Conservation (phyloP, 129 eudicot species). For the Arctium minus region DNA sequence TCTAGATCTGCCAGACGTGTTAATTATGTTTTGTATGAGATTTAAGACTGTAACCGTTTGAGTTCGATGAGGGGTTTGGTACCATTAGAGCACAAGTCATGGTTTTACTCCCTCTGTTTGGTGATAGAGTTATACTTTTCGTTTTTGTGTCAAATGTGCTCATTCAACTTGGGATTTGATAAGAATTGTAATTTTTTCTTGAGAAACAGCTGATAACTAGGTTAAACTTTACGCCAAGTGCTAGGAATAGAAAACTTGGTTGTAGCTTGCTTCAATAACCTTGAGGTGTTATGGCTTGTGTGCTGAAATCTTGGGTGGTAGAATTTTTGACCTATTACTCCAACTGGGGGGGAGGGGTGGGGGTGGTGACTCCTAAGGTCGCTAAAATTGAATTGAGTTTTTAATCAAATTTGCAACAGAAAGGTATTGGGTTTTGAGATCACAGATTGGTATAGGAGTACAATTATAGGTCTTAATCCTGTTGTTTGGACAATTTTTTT, state of each 20-base stretch:
- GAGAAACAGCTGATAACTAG: neutral
- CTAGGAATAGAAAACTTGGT: neutral
- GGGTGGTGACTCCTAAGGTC: neutral
- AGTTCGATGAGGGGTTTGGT: neutral
- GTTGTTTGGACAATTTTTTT: neutral
- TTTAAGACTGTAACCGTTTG: neutral
- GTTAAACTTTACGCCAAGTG: neutral
- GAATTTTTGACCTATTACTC: neutral
- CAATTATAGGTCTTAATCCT: neutral
- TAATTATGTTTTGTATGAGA: neutral
- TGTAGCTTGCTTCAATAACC: neutral
- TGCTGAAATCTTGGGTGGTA: neutral
- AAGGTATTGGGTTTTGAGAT: neutral
- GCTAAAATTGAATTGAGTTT: neutral
- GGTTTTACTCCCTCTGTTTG: neutral
- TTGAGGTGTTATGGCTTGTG: neutral
- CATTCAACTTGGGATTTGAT: neutral
- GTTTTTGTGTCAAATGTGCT: neutral
- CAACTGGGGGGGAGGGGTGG: neutral
- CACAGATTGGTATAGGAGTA: neutral
- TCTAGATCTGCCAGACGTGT: constrained; percentile 16
- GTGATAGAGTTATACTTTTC: constrained; percentile 1
- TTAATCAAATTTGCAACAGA: neutral
- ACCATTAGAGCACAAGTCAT: neutral
- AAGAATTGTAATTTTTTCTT: neutral